phyloP scores from a whole-genome alignment of 345 rosid species.

The Heritiera littoralis region DNA sequence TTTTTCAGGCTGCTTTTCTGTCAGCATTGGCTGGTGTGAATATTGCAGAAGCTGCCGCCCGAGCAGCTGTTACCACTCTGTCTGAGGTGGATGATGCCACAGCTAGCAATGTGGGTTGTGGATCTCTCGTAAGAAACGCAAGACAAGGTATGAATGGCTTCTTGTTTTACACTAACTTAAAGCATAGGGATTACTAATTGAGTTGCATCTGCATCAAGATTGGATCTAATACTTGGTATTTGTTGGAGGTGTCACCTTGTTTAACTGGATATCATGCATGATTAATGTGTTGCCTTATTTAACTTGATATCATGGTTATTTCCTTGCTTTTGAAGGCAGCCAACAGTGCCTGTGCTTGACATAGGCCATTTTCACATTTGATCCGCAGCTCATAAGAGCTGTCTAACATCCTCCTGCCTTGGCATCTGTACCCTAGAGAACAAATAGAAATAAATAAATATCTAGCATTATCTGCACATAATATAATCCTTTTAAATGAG shows the following conservation, averaged over 20 bases:
- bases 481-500: neutral
- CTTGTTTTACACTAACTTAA: neutral
- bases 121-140: constrained; percentile 31
- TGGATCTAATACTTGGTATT: neutral
- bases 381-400: neutral
- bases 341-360: neutral
- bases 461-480: neutral
- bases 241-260: neutral
- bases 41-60: constrained; percentile 83
- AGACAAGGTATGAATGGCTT: constrained; percentile 39
- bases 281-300: neutral
- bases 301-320: neutral
- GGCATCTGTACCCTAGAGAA: too few species aligned
- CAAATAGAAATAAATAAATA: neutral
- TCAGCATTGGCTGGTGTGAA: constrained; percentile 82
- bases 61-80: constrained; percentile 61
- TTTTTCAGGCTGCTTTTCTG: constrained; percentile 77
- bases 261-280: neutral
- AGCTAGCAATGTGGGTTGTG: constrained; percentile 35
- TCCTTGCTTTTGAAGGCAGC: neutral
- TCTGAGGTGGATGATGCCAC: constrained; percentile 43
- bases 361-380: neutral
- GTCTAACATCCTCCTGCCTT: neutral
- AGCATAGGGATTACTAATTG: neutral
- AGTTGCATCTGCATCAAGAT: neutral